Evolutionary conservation across 208 protist species (phyloP).

Genomic region (Trypanosomatidae sp.): DNA sequence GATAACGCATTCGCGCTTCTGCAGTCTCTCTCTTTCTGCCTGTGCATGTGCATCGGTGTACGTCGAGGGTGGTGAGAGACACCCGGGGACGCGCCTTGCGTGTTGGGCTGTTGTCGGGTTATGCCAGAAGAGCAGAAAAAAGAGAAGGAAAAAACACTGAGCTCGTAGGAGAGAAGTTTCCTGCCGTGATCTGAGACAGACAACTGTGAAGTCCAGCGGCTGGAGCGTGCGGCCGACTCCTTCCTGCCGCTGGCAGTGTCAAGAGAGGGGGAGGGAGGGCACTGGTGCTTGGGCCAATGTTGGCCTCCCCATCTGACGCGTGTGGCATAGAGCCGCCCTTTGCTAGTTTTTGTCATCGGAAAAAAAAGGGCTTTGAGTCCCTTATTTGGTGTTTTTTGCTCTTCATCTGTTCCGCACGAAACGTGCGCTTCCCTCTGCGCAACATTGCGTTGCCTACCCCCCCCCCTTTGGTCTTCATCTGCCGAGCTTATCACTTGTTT

Average conservation of each 20-base stretch:
- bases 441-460: neutral
- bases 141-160: neutral
- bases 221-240: neutral
- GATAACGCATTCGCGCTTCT: neutral
- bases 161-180: neutral
- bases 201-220: no score
- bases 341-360: neutral
- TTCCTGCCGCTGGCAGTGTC: neutral
- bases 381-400: neutral
- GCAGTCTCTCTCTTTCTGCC: neutral
- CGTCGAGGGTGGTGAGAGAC: neutral
- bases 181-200: neutral
- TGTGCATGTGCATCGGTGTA: neutral
- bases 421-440: neutral
- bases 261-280: neutral
- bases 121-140: neutral
- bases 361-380: neutral
- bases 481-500: neutral
- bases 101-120: neutral
- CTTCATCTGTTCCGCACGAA: neutral
- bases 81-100: neutral
- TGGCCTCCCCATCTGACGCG: neutral
- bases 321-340: neutral
- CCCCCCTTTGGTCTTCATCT: neutral
- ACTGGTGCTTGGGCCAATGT: neutral